Conservation (phyloP, 495 filamentous ascomycete genomes). For the Endocarpon pusillum region DNA sequence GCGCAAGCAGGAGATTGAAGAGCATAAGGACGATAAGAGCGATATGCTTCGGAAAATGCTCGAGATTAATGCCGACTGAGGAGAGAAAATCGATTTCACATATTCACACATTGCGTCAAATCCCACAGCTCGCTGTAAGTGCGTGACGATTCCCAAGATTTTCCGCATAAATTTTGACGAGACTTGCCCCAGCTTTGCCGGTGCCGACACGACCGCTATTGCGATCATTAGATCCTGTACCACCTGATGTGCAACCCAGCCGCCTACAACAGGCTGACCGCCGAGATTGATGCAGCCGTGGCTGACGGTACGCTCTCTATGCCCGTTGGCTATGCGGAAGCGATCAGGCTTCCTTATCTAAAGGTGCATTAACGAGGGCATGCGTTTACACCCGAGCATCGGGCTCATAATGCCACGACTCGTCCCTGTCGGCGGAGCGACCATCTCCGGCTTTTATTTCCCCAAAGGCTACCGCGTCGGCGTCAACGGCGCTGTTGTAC, state of each 20-base stretch:
- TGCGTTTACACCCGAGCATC: slow-evolving; percentile 12
- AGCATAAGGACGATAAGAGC: neutral
- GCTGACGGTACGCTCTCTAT: slow-evolving; percentile 6
- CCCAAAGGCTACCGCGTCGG: slow-evolving; percentile 12
- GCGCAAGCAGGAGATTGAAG: neutral
- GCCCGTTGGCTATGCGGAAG: slow-evolving; percentile 13
- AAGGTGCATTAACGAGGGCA: slow-evolving; percentile 22
- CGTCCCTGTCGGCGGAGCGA: slow-evolving; percentile 7
- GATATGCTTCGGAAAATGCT: slow-evolving; percentile 7
- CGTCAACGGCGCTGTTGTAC: slow-evolving; percentile 15
- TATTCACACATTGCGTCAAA: slow-evolving; percentile 5
- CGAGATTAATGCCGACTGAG: slow-evolving; percentile 5
- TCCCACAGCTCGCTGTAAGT: slow-evolving; percentile 6
- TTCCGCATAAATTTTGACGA: too few species aligned
- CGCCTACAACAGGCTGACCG: slow-evolving; percentile 25
- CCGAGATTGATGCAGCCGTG: slow-evolving; percentile 29
- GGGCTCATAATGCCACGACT: slow-evolving; percentile 10
- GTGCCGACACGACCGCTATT: slow-evolving; percentile 34
- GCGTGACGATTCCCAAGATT: too few species aligned
- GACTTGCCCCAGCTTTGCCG: slow-evolving; percentile 24
- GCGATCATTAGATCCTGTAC: slow-evolving; percentile 30
- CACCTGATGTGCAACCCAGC: slow-evolving; percentile 30
- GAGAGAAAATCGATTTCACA: slow-evolving; percentile 5
- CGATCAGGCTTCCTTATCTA: slow-evolving; percentile 22
- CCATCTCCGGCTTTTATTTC: slow-evolving; percentile 9